Conservation (phyloP, 2,329 filamentous ascomycete genomes). For the Trematosphaeria pertusa region DNA sequence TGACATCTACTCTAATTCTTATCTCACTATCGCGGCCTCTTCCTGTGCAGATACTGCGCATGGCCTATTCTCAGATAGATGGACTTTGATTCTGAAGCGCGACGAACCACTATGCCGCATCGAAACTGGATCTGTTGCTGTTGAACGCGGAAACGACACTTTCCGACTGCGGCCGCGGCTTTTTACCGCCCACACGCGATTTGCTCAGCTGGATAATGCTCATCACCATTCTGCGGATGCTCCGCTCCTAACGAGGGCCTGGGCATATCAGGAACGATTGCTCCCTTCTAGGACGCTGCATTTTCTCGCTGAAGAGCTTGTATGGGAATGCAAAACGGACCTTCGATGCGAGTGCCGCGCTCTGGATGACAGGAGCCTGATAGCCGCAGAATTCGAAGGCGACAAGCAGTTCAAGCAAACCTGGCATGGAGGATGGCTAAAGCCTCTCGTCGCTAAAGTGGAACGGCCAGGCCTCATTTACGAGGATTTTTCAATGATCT, state of each 20-base stretch:
- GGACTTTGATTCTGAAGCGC: neutral
- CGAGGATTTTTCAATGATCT: neutral
- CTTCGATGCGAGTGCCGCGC: slow-evolving; percentile 13
- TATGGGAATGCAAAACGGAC: slow-evolving; percentile 7
- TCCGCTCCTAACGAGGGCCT: slow-evolving; percentile 13
- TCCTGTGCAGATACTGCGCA: neutral
- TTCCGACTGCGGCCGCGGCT: neutral
- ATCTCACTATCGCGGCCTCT: slow-evolving; percentile 21
- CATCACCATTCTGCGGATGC: neutral
- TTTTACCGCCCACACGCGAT: neutral
- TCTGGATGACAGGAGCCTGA: neutral
- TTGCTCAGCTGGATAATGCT: neutral
- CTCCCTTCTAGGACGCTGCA: slow-evolving; percentile 10
- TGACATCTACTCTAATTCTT: slow-evolving; percentile 17
- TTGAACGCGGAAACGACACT: neutral
- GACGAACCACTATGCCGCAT: neutral
- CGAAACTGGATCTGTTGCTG: neutral
- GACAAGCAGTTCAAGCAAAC: neutral
- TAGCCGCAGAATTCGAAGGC: neutral
- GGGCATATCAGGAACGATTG: slow-evolving; percentile 14
- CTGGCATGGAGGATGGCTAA: neutral
- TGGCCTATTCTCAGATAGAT: slow-evolving; percentile 1
- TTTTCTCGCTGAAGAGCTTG: slow-evolving; percentile 10
- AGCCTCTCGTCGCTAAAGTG: neutral
- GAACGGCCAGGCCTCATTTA: neutral